Percentiles rank a stretch among this genome's conserved stretches.
These are phyloP conservation scores for Leccinellum rugosiceps DNA, from an alignment of 768 basidiomycete genomes.

Conservation along the genomic window DNA sequence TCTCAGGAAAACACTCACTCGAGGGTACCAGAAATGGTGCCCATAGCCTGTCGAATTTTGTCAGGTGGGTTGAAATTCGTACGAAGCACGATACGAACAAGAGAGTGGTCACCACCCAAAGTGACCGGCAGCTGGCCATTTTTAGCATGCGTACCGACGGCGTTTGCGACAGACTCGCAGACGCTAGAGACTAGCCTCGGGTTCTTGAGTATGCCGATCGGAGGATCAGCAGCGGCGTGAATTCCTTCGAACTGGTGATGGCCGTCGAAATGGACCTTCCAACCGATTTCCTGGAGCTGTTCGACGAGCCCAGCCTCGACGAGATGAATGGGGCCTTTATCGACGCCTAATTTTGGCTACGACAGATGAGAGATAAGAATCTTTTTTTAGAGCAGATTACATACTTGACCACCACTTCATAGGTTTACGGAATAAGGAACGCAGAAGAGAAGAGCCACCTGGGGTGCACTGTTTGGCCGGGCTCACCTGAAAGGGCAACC, in stretches of 20 bases:
- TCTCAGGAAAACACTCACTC: constrained; percentile 41
- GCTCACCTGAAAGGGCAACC: constrained; percentile 94
- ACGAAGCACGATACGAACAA: constrained; percentile 47
- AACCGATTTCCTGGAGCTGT: constrained; percentile 77
- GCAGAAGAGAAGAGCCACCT: neutral
- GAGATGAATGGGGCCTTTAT: constrained; percentile 84
- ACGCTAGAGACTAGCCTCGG: constrained; percentile 85
- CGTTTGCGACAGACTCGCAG: constrained; percentile 71
- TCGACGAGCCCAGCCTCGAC: constrained; percentile 81
- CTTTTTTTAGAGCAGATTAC: constrained; percentile 3
- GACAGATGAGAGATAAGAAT: constrained; percentile 10
- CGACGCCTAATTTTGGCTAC: constrained; percentile 77
- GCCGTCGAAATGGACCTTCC: constrained; percentile 87
- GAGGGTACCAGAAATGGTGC: constrained; percentile 88
- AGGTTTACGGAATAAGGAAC: constrained; percentile 12
- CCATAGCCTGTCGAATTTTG: constrained; percentile 61
- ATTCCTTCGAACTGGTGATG: constrained; percentile 87
- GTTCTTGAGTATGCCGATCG: constrained; percentile 88
- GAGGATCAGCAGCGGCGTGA: constrained; percentile 48
- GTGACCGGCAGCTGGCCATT: constrained; percentile 85
- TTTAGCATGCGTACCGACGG: constrained; percentile 70
- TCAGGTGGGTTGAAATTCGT: constrained; percentile 2
- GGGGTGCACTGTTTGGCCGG: neutral
- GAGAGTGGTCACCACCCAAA: constrained; percentile 93
- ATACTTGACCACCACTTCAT: constrained; percentile 32